Base-by-base conservation (phyloP, 2,329 filamentous ascomycete species). In the Dothiorella sarmentorum region DNA sequence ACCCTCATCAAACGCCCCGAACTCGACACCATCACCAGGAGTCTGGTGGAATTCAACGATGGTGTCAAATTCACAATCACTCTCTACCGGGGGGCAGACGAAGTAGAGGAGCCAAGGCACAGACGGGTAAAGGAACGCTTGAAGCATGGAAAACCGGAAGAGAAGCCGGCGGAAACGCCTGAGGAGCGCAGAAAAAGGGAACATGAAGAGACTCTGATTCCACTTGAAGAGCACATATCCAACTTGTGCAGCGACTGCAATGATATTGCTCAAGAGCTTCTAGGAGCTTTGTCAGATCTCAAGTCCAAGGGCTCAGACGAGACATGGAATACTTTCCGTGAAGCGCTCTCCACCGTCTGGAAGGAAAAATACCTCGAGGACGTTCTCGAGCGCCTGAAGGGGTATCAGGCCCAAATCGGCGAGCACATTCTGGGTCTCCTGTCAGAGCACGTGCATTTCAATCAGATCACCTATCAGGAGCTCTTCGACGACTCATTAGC, bases 371-470 rank as follows among this genome's bases (percentile, higher is more conserved):
- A 52, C 4, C n/a, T 59, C 18, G 22, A 53, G 7, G 3, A 6
- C 3, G 37, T 37, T n/a, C 13, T 27, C 13, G 17, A 13, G 18
- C 22, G 15, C 9, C 42, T 51, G 5, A 42, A 56, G 42, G 18
- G 29, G n/a, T 29, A 29, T 29, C 22, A 31, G 1, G 60, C 56
- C 22, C 56, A 61, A 24, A 35, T 65, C 4, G 58, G 63, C 20
- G 61, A 56, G 15, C 29, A 43, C 10, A 29, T 66, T 5, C 60
- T 65, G 2, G 45, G 59, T 7, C 58, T 59, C 3, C 56, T 65
- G 38, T 20, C 55, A 58, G 62, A 60, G 24, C 24, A 40, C 24
- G 35, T 40, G 24, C 4, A 17, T 4, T 53, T 40, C n/a, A 24
- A 27, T 18, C 3, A 15, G n/a, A 53, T 20, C 11, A 53, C 49